phyloP scores from a whole-genome alignment of 192 early-diverging fungal species.

The Powellomyces hirtus region DNA sequence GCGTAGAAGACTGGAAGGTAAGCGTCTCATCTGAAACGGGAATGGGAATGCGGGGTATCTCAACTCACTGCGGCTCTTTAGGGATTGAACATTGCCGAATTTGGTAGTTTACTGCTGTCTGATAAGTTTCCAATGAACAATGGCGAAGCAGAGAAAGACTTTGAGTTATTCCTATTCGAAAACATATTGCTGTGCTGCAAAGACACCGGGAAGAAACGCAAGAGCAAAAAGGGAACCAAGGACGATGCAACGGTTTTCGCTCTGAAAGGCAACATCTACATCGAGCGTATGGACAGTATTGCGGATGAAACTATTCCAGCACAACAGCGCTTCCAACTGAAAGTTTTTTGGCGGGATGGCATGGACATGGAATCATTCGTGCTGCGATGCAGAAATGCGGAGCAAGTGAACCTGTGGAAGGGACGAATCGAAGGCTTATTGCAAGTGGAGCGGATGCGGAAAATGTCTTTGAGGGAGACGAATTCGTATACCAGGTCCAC shows the following conservation, averaged over 20 bases:
- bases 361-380: conserved; percentile 79
- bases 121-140: conserved; percentile 85
- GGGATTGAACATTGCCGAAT: conserved; percentile 69
- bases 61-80: conserved; percentile 13
- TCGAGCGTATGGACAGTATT: conserved; percentile 74
- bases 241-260: conserved; percentile 25
- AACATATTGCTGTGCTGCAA: conserved; percentile 91
- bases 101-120: conserved; percentile 79
- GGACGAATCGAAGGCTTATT: conserved; percentile 67
- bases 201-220: conserved; percentile 54
- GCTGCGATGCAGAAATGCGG: conserved; percentile 85
- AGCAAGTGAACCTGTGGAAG: conserved; percentile 91
- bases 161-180: conserved; percentile 91
- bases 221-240: conserved; percentile 51
- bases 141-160: conserved; percentile 75
- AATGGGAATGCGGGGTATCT: too few species aligned
- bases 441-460: conserved; percentile 18
- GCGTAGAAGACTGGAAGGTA: conserved; percentile 90
- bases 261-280: conserved; percentile 84
- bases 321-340: conserved; percentile 41
- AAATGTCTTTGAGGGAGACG: conserved; percentile 9
- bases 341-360: conserved; percentile 82
- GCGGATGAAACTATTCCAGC: conserved; percentile 54
- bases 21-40: too few species aligned
- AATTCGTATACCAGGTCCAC: conserved; percentile 16